A percentile compares a stretch with the other conserved stretches of the same genome.
Evolutionary conservation across 306 rosid genomes (phyloP).

Genomic region (Abrus precatorius): DNA sequence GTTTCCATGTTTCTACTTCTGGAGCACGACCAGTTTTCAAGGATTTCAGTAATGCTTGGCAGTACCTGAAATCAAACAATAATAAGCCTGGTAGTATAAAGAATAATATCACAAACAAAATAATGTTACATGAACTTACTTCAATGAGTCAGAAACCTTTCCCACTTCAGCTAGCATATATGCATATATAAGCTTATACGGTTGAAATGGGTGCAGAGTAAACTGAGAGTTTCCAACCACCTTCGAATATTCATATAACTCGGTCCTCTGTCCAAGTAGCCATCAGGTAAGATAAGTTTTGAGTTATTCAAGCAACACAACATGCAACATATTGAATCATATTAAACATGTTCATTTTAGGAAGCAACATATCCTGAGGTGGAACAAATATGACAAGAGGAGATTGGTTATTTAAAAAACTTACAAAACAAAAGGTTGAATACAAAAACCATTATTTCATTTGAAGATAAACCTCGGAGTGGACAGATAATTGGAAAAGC

Average conservation of each 20-base stretch:
- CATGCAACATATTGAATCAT: slow-evolving; percentile 10
- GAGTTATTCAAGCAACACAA: slow-evolving; percentile 9
- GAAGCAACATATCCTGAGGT: slow-evolving; percentile 1
- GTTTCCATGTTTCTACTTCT: slow-evolving; percentile 91
- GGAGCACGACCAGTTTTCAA: slow-evolving; percentile 89
- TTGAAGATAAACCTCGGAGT: background rate
- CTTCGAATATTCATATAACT: slow-evolving; percentile 90
- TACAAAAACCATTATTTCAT: background rate
- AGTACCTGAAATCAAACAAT: slow-evolving; percentile 67
- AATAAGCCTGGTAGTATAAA: slow-evolving; percentile 34
- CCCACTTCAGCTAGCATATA: slow-evolving; percentile 97
- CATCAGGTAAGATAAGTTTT: slow-evolving; percentile 43
- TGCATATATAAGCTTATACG: slow-evolving; percentile 93
- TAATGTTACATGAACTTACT: slow-evolving; percentile 64
- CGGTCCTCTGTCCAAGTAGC: slow-evolving; percentile 81
- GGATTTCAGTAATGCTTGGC: slow-evolving; percentile 84
- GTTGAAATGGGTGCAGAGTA: slow-evolving; percentile 83
- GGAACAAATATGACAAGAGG: background rate
- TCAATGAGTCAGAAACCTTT: slow-evolving; percentile 86
- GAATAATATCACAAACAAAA: slow-evolving; percentile 38
- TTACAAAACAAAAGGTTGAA: background rate
- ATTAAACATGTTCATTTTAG: background rate
- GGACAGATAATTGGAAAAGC: background rate
- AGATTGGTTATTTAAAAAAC: background rate
- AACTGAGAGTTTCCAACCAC: slow-evolving; percentile 96